phyloP scores from a whole-genome alignment of 2,329 filamentous ascomycete species.

The Cladosporium velox region DNA sequence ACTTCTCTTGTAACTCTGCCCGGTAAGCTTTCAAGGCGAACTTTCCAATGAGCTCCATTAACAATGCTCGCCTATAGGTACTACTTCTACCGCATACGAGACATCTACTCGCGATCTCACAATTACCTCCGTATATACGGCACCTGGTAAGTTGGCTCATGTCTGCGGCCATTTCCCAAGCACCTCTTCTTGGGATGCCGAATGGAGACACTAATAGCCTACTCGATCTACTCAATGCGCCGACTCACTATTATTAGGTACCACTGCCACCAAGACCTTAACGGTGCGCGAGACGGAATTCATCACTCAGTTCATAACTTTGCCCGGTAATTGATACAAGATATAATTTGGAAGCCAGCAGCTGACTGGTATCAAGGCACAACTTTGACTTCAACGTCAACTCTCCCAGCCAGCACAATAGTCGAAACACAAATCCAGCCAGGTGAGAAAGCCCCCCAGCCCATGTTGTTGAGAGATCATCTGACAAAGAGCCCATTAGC shows the following conservation, averaged over 20 bases:
- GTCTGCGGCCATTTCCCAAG: neutral
- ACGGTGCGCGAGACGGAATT: constrained; percentile 2
- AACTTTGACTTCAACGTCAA: constrained; percentile 11
- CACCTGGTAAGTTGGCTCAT: neutral
- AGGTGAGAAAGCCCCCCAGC: neutral
- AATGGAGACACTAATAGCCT: neutral
- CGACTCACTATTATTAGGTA: constrained; percentile 1
- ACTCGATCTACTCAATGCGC: neutral
- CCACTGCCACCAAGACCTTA: neutral
- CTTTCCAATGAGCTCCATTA: neutral
- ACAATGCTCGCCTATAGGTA: neutral
- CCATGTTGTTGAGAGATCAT: neutral
- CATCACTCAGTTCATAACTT: neutral
- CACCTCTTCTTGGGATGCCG: neutral
- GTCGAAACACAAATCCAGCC: constrained; percentile 13
- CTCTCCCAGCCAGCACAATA: neutral
- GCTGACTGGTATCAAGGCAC: neutral
- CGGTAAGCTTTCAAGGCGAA: neutral
- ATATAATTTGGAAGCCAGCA: neutral
- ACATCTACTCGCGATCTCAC: neutral
- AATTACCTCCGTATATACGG: neutral
- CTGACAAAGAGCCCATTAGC: neutral
- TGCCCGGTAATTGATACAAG: neutral
- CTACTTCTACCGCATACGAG: neutral
- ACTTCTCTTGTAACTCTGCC: constrained; percentile 10